These are phyloP conservation scores for Globisporangium perplexum DNA, from an alignment of 352 stramenopile genomes.

Conservation along the genomic window DNA sequence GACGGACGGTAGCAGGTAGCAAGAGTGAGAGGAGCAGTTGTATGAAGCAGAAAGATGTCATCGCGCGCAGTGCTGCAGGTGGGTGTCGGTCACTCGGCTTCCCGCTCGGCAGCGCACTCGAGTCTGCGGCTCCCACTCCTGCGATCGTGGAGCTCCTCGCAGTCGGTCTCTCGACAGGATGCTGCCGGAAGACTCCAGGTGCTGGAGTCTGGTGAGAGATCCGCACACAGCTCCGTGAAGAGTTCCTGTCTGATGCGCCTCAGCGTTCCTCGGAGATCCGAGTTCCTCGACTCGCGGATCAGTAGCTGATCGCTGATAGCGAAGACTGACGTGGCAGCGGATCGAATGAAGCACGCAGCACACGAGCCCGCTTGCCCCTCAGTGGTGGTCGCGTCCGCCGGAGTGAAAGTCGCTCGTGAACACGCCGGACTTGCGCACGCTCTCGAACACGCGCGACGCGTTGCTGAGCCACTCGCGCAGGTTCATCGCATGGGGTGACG, in stretches of 20 bases:
- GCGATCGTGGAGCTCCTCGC: no score
- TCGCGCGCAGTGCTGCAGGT: no score
- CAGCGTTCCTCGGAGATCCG: not conserved
- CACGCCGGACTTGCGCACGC: conserved; percentile 51
- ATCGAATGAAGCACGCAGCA: not conserved
- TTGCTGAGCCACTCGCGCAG: conserved; percentile 79
- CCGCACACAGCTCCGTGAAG: no score
- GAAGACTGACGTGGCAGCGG: no score
- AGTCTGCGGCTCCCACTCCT: not conserved
- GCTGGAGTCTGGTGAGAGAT: no score
- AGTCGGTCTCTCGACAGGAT: not conserved
- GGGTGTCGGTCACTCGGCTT: not conserved
- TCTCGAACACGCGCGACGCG: conserved; percentile 62
- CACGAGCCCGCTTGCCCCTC: conserved; percentile 1
- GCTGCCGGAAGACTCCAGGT: no score
- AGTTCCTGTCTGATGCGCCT: no score
- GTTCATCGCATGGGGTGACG: conserved; percentile 20
- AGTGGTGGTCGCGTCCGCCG: conserved; percentile 31
- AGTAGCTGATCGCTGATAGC: not conserved
- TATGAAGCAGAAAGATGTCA: not conserved
- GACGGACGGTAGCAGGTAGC: no score
- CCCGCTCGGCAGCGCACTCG: not conserved
- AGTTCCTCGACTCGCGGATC: not conserved
- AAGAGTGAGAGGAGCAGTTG: not conserved
- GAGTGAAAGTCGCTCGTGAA: conserved; percentile 47